A percentile compares a stretch with the other conserved stretches of the same genome.
Evolutionary conservation across 2,329 filamentous ascomycete species (phyloP).

Genomic region (Clonostachys byssicola): DNA sequence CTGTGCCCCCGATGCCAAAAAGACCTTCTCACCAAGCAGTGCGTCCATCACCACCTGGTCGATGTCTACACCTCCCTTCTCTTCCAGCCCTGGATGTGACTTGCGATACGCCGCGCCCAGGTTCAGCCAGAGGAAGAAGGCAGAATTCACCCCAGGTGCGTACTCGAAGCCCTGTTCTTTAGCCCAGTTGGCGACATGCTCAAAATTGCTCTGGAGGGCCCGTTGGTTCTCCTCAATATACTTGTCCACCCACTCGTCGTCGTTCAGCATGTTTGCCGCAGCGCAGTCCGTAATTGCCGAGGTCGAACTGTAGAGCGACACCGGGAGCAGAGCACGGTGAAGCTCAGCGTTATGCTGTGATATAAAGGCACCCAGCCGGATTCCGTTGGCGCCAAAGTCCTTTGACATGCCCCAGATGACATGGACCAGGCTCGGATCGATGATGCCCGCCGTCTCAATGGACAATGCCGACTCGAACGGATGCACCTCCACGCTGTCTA

Average conservation of each 20-base stretch:
- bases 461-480: conserved; percentile 41
- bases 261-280: conserved; percentile 34
- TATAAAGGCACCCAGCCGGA: conserved; percentile 46
- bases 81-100: conserved; percentile 5
- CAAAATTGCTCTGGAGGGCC: conserved; percentile 31
- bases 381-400: conserved; percentile 54
- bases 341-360: conserved; percentile 37
- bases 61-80: conserved; percentile 9
- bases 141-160: conserved; percentile 41
- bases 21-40: conserved; percentile 22
- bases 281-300: conserved; percentile 37
- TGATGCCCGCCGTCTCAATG: conserved; percentile 33
- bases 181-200: conserved; percentile 27
- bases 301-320: conserved; percentile 34
- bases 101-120: conserved; percentile 24
- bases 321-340: conserved; percentile 25
- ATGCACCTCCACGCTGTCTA: conserved; percentile 10
- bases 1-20: conserved; percentile 25
- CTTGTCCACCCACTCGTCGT: conserved; percentile 32
- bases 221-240: conserved; percentile 38
- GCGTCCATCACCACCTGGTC: conserved; percentile 16
- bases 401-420: conserved; percentile 41
- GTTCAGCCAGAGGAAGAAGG: conserved; percentile 51
- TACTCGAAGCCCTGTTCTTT: conserved; percentile 35
- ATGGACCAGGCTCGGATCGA: conserved; percentile 46